A percentile compares a stretch with the other conserved stretches of the same genome.
Conservation (phyloP, 306 rosid genomes). For the Trifolium dubium region DNA sequence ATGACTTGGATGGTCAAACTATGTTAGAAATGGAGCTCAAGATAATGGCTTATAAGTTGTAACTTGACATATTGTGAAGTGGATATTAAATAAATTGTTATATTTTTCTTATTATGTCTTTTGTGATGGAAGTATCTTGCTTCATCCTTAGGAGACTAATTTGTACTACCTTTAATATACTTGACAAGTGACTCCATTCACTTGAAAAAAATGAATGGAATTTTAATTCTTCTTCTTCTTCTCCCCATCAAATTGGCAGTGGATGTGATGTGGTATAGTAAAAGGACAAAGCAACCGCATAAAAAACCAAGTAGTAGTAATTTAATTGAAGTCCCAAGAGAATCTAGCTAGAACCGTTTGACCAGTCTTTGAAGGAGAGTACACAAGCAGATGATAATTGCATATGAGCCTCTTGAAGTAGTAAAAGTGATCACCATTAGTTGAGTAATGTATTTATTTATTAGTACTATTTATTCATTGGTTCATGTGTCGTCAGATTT, state of each 20-base stretch:
- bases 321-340: conserved; percentile 38
- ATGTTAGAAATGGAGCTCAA: too few relatives aligned
- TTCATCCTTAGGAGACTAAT: conserved; percentile 8
- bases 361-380: conserved; percentile 43
- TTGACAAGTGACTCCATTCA: conserved; percentile 40
- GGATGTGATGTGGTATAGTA: not conserved
- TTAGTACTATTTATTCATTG: conserved; percentile 1
- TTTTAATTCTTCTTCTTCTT: conserved; percentile 10
- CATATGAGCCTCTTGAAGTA: conserved; percentile 14
- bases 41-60: too few relatives aligned
- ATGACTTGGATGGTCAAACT: too few relatives aligned
- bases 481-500: conserved; percentile 42
- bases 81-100: not conserved
- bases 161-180: conserved; percentile 31
- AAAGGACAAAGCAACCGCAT: conserved; percentile 20
- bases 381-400: conserved; percentile 19
- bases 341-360: conserved; percentile 53
- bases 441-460: conserved; percentile 16
- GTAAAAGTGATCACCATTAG: conserved; percentile 30
- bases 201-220: not conserved
- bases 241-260: not conserved
- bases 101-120: conserved; percentile 5
- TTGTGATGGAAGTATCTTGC: conserved; percentile 34
- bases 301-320: not conserved
- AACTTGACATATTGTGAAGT: too few relatives aligned